Conservation (phyloP, 2,329 filamentous ascomycete genomes). For the Phyllosticta capitalensis region DNA sequence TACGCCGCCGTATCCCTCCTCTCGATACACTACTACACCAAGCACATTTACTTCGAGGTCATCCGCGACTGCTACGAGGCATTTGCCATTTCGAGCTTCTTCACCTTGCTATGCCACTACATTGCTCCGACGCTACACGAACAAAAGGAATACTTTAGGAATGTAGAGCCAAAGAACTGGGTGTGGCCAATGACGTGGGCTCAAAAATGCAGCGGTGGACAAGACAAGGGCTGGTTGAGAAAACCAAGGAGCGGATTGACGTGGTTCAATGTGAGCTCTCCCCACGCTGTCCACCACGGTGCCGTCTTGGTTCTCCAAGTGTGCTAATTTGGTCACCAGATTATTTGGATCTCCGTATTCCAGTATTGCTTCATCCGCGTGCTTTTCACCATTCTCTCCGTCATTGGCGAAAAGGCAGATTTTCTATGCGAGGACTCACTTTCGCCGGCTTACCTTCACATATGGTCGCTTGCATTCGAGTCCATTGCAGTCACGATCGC, state of each 20-base stretch:
- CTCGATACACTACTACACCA: conserved; percentile 62
- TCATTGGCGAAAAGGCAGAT: conserved; percentile 58
- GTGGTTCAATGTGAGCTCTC: conserved; percentile 64
- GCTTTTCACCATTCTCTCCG: conserved; percentile 67
- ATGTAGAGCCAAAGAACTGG: conserved; percentile 61
- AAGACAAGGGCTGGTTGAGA: conserved; percentile 56
- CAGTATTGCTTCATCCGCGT: conserved; percentile 80
- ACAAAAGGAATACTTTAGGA: conserved; percentile 73
- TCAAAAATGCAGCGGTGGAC: conserved; percentile 59
- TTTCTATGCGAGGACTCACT: conserved; percentile 72
- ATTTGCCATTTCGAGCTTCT: conserved; percentile 81
- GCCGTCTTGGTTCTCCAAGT: not conserved
- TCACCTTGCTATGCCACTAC: conserved; percentile 73
- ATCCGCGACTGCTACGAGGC: conserved; percentile 81
- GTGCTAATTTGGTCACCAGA: conserved; percentile 30
- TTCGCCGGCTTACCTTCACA: conserved; percentile 67
- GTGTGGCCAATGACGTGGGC: conserved; percentile 64
- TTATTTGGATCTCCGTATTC: conserved; percentile 73
- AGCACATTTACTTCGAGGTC: conserved; percentile 73
- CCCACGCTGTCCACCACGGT: not conserved
- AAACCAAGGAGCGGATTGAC: conserved; percentile 73
- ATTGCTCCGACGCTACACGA: conserved; percentile 66
- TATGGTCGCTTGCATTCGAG: conserved; percentile 72
- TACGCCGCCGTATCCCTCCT: conserved; percentile 68
- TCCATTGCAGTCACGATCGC: conserved; percentile 65